Evolutionary conservation across 345 rosid genomes (phyloP), one percentile per base, ranked within the genome.

Genomic region (Chamaenerion angustifolium): DNA sequence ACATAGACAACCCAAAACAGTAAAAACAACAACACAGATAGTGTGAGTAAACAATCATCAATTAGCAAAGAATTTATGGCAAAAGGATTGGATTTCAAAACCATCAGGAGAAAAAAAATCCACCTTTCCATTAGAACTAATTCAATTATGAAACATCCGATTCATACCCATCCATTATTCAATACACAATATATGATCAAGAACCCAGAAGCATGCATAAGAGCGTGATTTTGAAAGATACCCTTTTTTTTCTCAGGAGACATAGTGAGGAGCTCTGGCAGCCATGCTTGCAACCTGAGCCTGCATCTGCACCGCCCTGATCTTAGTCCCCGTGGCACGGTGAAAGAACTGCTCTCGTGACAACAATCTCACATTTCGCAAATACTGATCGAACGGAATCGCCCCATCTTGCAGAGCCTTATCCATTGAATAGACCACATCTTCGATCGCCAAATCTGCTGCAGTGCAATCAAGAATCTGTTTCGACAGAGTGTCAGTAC

Each of bases 281-380:
- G 96, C 89, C 83, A 90, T 86, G 12, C 64, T 67, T 16, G 87
- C 71, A 69, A 92, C 85, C 72, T 80, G 95, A 51, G 93, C 89
- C 61, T 92, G 95, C 95, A 87, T 80, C 76, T 92, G 96, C 14
- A 51, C 65, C 0, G 76, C 85, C 56, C 93, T 71, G 54, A 87
- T 82, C 69, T 92, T 87, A 0, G 78, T 75, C n/a, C 83, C 85
- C 0, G 78, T 76, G 6, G 98, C 98, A 51, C 85, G 62, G 16
- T 82, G 82, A 18, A 92, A 87, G 52, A 92, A 92, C 78, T 92
- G 98, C 19, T 92, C 93, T 11, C 98, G 75, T 0, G 96, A 87
- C 77, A 92, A 62, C 77, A 78, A 54, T 68, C 98, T 87, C 49
- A 92, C 79, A 62, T 67, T 84, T 78, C 89, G 76, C 79, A 87